These are phyloP conservation scores for Sporothrix brunneoviolacea DNA, from an alignment of 2,329 filamentous ascomycete genomes.

Conservation along the genomic window DNA sequence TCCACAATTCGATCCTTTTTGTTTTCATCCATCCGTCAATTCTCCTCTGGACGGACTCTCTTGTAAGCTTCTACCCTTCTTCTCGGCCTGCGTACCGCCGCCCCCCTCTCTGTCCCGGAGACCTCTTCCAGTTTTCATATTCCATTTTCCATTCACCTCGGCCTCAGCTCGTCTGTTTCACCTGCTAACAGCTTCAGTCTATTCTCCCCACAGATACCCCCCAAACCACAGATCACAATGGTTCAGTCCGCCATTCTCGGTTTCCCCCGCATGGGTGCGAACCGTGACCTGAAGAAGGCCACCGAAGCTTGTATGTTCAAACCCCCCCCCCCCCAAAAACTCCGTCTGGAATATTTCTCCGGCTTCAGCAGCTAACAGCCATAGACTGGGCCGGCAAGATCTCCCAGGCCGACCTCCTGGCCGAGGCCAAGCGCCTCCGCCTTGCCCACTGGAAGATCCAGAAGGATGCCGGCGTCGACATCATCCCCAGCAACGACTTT, in stretches of 20 bases:
- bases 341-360: background rate
- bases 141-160: background rate
- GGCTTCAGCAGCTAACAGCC: background rate
- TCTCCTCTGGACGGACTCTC: slow-evolving; percentile 11
- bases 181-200: slow-evolving; percentile 8
- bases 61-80: slow-evolving; percentile 1
- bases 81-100: background rate
- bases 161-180: background rate
- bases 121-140: background rate
- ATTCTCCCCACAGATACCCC: slow-evolving; percentile 5
- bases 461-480: slow-evolving; percentile 93
- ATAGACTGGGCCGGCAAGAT: slow-evolving; percentile 84
- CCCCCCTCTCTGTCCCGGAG: background rate
- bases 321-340: slow-evolving; percentile 32
- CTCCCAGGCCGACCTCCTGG: slow-evolving; percentile 81
- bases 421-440: slow-evolving; percentile 94
- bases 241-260: slow-evolving; percentile 76
- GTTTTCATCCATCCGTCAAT: slow-evolving; percentile 11
- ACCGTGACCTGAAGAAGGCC: slow-evolving; percentile 99
- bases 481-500: slow-evolving; percentile 99
- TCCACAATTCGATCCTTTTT: slow-evolving; percentile 4
- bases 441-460: slow-evolving; percentile 99
- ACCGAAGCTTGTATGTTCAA: slow-evolving; percentile 73
- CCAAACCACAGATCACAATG: slow-evolving; percentile 39
- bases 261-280: slow-evolving; percentile 97